Evolutionary conservation across 768 basidiomycete genomes (phyloP).

Genomic region (Tephrocybe sp.): DNA sequence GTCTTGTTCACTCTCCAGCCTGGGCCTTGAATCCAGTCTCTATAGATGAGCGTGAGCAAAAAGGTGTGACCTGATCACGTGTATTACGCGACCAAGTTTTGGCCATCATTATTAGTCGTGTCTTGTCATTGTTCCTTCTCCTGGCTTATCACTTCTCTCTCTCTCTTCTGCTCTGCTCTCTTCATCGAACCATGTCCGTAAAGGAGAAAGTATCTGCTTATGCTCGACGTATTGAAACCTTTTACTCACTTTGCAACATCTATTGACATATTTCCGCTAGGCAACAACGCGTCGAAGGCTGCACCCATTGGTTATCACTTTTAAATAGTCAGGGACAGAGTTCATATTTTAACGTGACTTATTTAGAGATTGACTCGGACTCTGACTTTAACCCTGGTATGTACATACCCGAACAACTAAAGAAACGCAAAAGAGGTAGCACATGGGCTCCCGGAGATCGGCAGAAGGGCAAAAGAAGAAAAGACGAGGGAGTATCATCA

Average conservation of each 20-base stretch:
- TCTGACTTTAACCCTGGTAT: slow-evolving; percentile 45
- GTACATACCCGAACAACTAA: slow-evolving; percentile 29
- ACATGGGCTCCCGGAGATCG: slow-evolving; percentile 8
- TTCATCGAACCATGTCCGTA: slow-evolving; percentile 23
- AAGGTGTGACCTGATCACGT: slow-evolving; percentile 13
- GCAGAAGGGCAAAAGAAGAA: slow-evolving; percentile 17
- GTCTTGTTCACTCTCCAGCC: neutral
- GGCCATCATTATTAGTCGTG: slow-evolving; percentile 5
- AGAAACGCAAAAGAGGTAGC: slow-evolving; percentile 23
- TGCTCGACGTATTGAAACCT: slow-evolving; percentile 23
- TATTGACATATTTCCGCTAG: slow-evolving; percentile 17
- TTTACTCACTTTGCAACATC: neutral
- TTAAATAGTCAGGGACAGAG: neutral
- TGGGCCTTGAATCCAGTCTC: too few relatives aligned
- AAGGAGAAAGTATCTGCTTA: slow-evolving; percentile 30
- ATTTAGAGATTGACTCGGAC: slow-evolving; percentile 43
- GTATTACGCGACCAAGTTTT: slow-evolving; percentile 12
- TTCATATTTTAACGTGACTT: neutral
- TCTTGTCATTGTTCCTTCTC: slow-evolving; percentile 5
- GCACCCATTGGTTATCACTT: slow-evolving; percentile 30
- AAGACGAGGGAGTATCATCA: neutral
- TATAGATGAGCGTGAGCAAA: too few relatives aligned
- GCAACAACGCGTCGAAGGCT: slow-evolving; percentile 29
- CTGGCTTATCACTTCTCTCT: slow-evolving; percentile 19
- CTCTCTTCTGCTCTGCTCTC: too few relatives aligned